Evolutionary conservation across 2,329 filamentous ascomycete species (phyloP).

Genomic region (Sporothrix phasma): DNA sequence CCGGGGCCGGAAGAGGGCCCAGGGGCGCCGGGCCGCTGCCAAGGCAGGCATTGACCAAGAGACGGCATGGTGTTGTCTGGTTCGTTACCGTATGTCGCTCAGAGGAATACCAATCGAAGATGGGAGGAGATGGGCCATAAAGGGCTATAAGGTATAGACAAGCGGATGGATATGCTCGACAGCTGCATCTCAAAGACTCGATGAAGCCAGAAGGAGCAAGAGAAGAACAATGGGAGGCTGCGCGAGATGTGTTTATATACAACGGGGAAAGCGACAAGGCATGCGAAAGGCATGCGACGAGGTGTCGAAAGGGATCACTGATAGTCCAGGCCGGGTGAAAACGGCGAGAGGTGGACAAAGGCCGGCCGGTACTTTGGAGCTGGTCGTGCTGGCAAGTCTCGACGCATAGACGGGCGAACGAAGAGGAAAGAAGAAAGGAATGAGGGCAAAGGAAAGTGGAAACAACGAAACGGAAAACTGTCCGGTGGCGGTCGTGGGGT

Average conservation of each 20-base stretch:
- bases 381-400: too few species aligned
- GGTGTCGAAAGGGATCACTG: background rate
- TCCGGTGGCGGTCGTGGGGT: too few species aligned
- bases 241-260: background rate
- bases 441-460: too few species aligned
- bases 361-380: too few species aligned
- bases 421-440: too few species aligned
- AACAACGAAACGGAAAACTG: too few species aligned
- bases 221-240: background rate
- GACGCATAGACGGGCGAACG: too few species aligned
- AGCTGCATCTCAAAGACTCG: background rate
- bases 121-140: background rate
- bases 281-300: background rate
- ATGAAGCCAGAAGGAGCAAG: background rate
- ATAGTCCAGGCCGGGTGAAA: too few species aligned
- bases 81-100: background rate
- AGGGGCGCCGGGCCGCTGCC: background rate
- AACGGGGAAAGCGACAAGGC: background rate
- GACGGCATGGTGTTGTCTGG: background rate
- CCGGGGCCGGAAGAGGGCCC: slow-evolving; percentile 1
- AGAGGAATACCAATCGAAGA: background rate
- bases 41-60: background rate
- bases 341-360: too few species aligned
- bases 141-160: background rate
- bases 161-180: background rate